Percentiles rank a stretch among this genome's conserved stretches.
Conservation (phyloP, 495 filamentous ascomycete genomes). For the Lentithecium fluviatile region DNA sequence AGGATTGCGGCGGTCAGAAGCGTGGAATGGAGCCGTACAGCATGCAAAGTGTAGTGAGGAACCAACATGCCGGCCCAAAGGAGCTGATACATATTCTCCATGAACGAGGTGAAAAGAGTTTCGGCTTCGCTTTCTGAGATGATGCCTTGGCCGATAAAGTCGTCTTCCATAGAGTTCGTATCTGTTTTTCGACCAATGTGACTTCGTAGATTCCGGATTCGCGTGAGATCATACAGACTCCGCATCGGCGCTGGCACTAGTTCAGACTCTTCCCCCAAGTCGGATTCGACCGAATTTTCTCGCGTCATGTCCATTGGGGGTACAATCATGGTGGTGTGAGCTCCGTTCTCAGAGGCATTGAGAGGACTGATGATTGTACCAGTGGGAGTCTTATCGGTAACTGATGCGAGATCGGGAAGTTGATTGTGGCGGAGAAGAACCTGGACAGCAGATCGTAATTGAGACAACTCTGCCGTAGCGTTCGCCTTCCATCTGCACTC, state of each 20-base stretch:
- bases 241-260: slow-evolving; percentile 15
- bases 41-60: slow-evolving; percentile 1
- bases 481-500: slow-evolving; percentile 8
- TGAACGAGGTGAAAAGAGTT: slow-evolving; percentile 5
- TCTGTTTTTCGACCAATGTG: not conserved
- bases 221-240: slow-evolving; percentile 14
- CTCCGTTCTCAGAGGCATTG: slow-evolving; percentile 13
- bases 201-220: slow-evolving; percentile 9
- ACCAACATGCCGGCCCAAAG: slow-evolving; percentile 14
- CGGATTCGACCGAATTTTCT: slow-evolving; percentile 6
- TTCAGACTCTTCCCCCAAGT: slow-evolving; percentile 1
- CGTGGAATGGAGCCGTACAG: slow-evolving; percentile 4
- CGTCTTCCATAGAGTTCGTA: not conserved
- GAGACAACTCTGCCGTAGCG: not conserved
- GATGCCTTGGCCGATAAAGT: slow-evolving; percentile 17
- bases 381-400: not conserved
- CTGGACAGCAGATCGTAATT: slow-evolving; percentile 6
- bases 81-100: slow-evolving; percentile 4
- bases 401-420: not conserved
- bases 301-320: slow-evolving; percentile 15
- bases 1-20: slow-evolving; percentile 8
- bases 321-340: slow-evolving; percentile 7
- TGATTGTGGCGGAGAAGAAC: slow-evolving; percentile 5
- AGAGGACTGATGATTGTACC: not conserved
- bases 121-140: slow-evolving; percentile 2